Base-by-base conservation (phyloP, 345 rosid genomes). In the Sisymbrium altissimum region DNA sequence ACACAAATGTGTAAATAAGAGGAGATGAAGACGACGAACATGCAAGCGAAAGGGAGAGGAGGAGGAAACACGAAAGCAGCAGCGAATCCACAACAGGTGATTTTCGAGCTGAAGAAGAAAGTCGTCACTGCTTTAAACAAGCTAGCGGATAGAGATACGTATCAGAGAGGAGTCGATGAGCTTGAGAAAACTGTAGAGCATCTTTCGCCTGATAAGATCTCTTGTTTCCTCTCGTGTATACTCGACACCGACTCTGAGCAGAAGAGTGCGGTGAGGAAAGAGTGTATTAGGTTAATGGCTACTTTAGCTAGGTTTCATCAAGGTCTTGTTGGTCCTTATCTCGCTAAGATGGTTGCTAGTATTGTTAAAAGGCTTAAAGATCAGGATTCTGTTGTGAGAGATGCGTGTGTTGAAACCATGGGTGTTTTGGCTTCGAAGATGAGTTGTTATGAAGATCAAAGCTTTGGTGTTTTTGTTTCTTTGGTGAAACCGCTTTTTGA, bases 311-410 rank as follows among this genome's bases (percentile, higher is more conserved):
- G 53, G 52, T 81, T 81, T 71, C 97, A 91, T 46, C 78, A 72
- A 35, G 77, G 67, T 12, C 83, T 87, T 44, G 60, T 85, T 12
- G 82, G 61, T 4, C 91, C 93, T 0, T 85, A 83, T 79, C 77
- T 91, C 0, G 73, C 53, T 59, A 91, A 89, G 88, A 91, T 94
- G 89, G 88, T 89, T 48, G 77, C 85, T 9, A 84, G 90, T 76
- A 62, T 94, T 2, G 89, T 91, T 32, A 94, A 87, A 88, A 75
- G 98, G 72, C 98, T 94, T 38, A 91, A 88, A 84, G 98, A 94
- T 74, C 83, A 91, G 0, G 98, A 91, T 66, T 86, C 98, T 8
- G 81, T 85, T 53, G 96, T 91, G 9, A 87, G 97, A 79, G 96
- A 94, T 76, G 91, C 96, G 17, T 94, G 98, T 72, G 81, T 88